These are phyloP conservation scores for Cystobasidium pallidum DNA, from an alignment of 1,284 basidiomycete species.

Conservation along the genomic window DNA sequence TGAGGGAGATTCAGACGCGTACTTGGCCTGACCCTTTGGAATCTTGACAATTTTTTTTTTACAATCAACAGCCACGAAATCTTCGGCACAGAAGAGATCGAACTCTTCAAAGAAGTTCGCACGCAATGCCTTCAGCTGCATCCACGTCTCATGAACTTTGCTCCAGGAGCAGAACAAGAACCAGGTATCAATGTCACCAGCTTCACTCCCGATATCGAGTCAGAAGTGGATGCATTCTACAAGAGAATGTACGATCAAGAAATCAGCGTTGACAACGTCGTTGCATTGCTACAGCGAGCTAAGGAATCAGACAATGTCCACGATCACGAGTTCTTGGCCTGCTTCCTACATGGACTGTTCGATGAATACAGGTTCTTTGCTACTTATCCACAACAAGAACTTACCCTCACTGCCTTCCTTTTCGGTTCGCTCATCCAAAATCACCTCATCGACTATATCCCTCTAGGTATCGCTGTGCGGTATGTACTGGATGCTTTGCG, in stretches of 20 bases:
- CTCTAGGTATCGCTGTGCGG: constrained; percentile 93
- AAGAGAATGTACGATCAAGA: constrained; percentile 95
- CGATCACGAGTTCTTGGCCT: constrained; percentile 96
- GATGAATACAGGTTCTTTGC: constrained; percentile 99
- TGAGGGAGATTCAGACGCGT: no score
- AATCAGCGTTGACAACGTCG: constrained; percentile 91
- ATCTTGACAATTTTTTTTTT: no score
- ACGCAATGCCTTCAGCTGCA: constrained; percentile 94
- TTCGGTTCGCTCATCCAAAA: constrained; percentile 96
- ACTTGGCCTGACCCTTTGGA: no score
- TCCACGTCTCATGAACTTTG: constrained; percentile 94
- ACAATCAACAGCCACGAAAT: constrained; percentile 59
- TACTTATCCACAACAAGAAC: constrained; percentile 89
- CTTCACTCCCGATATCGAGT: constrained; percentile 85
- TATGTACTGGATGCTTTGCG: constrained; percentile 94
- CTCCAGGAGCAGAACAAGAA: constrained; percentile 79
- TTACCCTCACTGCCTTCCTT: constrained; percentile 93
- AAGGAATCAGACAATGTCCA: constrained; percentile 79
- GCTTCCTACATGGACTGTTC: constrained; percentile 98
- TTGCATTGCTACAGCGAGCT: constrained; percentile 79
- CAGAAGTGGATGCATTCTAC: constrained; percentile 92
- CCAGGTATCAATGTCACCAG: constrained; percentile 88
- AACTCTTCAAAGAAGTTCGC: constrained; percentile 87
- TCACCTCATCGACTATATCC: constrained; percentile 90
- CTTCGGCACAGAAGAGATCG: constrained; percentile 70